A percentile compares a stretch with the other conserved stretches of the same genome.
phyloP scores from a whole-genome alignment of 2,329 filamentous ascomycete genomes.

The Thelonectria olida region DNA sequence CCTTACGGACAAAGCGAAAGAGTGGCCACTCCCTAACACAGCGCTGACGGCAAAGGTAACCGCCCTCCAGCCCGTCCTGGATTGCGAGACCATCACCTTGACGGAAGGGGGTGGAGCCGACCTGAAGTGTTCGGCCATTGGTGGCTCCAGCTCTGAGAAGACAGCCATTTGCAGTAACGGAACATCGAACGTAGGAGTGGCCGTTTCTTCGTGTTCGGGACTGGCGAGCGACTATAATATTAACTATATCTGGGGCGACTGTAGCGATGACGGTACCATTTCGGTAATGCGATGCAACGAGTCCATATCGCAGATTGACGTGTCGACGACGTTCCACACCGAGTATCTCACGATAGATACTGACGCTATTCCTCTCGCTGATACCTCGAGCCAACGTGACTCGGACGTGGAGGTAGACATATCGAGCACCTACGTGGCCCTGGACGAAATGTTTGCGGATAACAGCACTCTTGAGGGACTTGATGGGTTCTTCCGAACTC shows the following conservation, averaged over 20 bases:
- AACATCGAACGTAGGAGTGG: conserved; percentile 30
- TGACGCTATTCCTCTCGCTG: conserved; percentile 32
- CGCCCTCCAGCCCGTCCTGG: conserved; percentile 28
- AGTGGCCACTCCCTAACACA: conserved; percentile 37
- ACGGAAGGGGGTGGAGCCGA: conserved; percentile 22
- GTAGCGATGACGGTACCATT: conserved; percentile 27
- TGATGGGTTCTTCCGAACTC: conserved; percentile 40
- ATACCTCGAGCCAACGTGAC: conserved; percentile 9
- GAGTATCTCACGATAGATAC: conserved; percentile 35
- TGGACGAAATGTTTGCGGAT: conserved; percentile 26
- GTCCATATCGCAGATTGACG: conserved; percentile 32
- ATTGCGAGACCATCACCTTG: conserved; percentile 33
- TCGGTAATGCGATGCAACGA: conserved; percentile 39
- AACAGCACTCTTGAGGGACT: conserved; percentile 33
- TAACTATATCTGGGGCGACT: conserved; percentile 41
- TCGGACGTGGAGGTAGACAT: conserved; percentile 29
- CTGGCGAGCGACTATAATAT: conserved; percentile 28
- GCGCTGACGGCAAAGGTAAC: conserved; percentile 32
- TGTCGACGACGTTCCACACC: conserved; percentile 36
- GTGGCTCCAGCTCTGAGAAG: conserved; percentile 25
- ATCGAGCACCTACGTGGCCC: conserved; percentile 29
- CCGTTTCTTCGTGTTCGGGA: conserved; percentile 35
- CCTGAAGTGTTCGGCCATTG: conserved; percentile 32
- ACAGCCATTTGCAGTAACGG: conserved; percentile 27
- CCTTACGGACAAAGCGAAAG: conserved; percentile 23